Percentiles rank a stretch among this genome's conserved stretches.
These are phyloP conservation scores for Salix arbutifolia DNA, from an alignment of 345 rosid genomes.

Conservation along the genomic window DNA sequence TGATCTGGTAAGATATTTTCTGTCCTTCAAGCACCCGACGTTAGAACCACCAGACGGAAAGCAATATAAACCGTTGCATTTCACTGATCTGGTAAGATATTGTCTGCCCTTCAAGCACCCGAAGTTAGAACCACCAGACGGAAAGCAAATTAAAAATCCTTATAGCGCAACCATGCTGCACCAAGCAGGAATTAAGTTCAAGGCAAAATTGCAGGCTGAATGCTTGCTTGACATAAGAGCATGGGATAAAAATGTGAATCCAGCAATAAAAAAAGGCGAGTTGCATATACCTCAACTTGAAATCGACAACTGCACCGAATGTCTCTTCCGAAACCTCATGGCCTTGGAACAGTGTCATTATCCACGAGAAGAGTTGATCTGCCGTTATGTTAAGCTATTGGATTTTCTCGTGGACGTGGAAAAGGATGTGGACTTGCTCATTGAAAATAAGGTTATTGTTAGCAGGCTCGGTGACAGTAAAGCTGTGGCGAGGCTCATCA, in stretches of 20 bases:
- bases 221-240: not conserved
- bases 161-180: slow-evolving; percentile 1
- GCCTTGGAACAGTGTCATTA: no score
- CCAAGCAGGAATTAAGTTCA: slow-evolving; percentile 11
- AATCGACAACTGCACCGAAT: slow-evolving; percentile 9
- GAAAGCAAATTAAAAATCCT: not conserved
- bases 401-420: slow-evolving; percentile 24
- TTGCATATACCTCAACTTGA: not conserved
- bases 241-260: no score
- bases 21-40: not conserved
- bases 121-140: not conserved
- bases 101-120: not conserved
- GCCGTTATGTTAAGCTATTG: slow-evolving; percentile 7
- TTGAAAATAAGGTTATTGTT: slow-evolving; percentile 14
- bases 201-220: not conserved
- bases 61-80: not conserved
- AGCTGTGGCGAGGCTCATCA: slow-evolving; percentile 24
- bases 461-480: not conserved
- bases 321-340: slow-evolving; percentile 8
- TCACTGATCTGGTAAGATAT: slow-evolving; percentile 1
- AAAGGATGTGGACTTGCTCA: slow-evolving; percentile 25
- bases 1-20: not conserved
- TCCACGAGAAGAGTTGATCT: no score
- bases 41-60: no score
- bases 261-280: not conserved